A percentile compares a stretch with the other conserved stretches of the same genome.
phyloP scores from a whole-genome alignment of 192 early-diverging fungal species.

The Entomortierella parvispora region DNA sequence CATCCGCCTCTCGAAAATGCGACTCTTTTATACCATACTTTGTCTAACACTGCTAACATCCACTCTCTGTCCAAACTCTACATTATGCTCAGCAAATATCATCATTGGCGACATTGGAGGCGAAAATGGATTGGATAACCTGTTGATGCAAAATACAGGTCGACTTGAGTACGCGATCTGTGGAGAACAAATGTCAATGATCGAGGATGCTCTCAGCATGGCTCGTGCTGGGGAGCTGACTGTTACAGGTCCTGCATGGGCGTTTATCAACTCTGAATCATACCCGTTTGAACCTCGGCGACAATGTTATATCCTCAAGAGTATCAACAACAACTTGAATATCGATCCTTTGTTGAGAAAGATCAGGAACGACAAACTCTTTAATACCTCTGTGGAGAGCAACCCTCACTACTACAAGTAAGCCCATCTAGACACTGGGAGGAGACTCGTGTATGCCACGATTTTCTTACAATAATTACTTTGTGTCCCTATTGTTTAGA shows the following conservation, averaged over 20 bases:
- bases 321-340: not conserved
- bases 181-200: conserved; percentile 53
- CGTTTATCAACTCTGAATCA: conserved; percentile 27
- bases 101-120: conserved; percentile 53
- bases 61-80: not conserved
- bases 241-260: conserved; percentile 46
- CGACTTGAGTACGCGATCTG: conserved; percentile 61
- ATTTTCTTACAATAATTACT: no score
- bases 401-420: conserved; percentile 60
- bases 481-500: conserved; percentile 2
- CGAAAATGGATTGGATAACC: conserved; percentile 10
- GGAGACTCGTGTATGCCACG: no score
- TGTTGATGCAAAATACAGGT: conserved; percentile 36
- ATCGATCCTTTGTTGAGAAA: conserved; percentile 12
- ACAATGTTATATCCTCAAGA: conserved; percentile 45
- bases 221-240: conserved; percentile 60
- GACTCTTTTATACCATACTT: not conserved
- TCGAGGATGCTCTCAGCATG: conserved; percentile 52
- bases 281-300: conserved; percentile 44
- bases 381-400: conserved; percentile 31
- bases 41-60: not conserved
- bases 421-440: not conserved
- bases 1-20: not conserved
- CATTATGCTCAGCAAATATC: conserved; percentile 26
- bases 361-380: conserved; percentile 28